phyloP scores from a whole-genome alignment of 352 stramenopile genomes.

The Globisporangium okanoganense region DNA sequence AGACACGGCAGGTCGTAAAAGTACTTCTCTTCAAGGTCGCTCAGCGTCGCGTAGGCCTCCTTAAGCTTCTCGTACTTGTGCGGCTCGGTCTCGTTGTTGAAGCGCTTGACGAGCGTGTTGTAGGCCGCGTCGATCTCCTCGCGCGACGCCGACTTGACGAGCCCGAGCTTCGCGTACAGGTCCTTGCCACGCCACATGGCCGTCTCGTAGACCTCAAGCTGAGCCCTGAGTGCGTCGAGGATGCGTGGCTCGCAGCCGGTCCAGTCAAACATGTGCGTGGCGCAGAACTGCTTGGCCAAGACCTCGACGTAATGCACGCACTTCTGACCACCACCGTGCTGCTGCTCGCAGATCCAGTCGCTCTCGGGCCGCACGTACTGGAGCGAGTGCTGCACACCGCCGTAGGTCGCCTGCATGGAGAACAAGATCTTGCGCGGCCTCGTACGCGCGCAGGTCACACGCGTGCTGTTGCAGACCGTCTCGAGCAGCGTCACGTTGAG shows the following conservation, averaged over 20 bases:
- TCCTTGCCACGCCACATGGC: slow-evolving; percentile 76
- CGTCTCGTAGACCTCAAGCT: slow-evolving; percentile 72
- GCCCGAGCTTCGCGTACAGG: slow-evolving; percentile 74
- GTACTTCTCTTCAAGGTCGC: slow-evolving; percentile 80
- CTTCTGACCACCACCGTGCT: slow-evolving; percentile 39
- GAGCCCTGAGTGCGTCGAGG: slow-evolving; percentile 49
- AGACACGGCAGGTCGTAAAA: slow-evolving; percentile 83
- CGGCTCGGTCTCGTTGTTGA: slow-evolving; percentile 83
- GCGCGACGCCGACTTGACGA: slow-evolving; percentile 60
- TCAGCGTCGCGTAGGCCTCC: slow-evolving; percentile 73
- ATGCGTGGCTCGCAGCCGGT: slow-evolving; percentile 43
- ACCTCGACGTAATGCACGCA: slow-evolving; percentile 79
- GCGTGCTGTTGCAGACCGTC: slow-evolving; percentile 70
- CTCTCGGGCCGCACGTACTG: slow-evolving; percentile 77
- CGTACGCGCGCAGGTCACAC: slow-evolving; percentile 49
- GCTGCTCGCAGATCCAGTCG: slow-evolving; percentile 66
- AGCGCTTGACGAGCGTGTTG: slow-evolving; percentile 77
- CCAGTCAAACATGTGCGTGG: slow-evolving; percentile 76
- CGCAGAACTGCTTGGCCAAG: slow-evolving; percentile 55
- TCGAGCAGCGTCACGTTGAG: slow-evolving; percentile 70
- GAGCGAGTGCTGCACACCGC: slow-evolving; percentile 58
- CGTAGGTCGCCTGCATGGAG: slow-evolving; percentile 75
- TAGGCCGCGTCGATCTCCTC: slow-evolving; percentile 81
- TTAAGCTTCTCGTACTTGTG: slow-evolving; percentile 83
- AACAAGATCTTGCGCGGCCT: slow-evolving; percentile 70